phyloP scores from a whole-genome alignment of 805 yeast species.

The Lipomyces sp. region DNA sequence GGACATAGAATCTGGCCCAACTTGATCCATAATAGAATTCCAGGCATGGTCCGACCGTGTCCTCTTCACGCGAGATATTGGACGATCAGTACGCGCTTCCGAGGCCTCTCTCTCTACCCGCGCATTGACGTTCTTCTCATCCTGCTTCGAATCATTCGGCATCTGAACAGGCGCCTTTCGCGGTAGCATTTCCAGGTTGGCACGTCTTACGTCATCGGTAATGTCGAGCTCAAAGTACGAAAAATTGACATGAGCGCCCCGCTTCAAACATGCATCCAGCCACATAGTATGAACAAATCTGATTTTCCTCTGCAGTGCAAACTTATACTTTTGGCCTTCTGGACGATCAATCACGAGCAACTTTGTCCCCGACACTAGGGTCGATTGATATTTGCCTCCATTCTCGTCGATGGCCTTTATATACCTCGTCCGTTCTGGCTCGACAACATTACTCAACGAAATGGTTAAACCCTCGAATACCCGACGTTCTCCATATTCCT shows the following conservation, averaged over 20 bases:
- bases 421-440: conserved; percentile 35
- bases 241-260: conserved; percentile 18
- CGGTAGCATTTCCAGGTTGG: conserved; percentile 9
- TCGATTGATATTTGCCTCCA: conserved; percentile 46
- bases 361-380: conserved; percentile 41
- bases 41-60: conserved; percentile 25
- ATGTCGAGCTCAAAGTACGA: conserved; percentile 44
- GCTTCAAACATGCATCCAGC: conserved; percentile 50
- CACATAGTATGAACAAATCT: conserved; percentile 53
- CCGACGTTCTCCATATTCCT: conserved; percentile 32
- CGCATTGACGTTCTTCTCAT: not conserved
- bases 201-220: conserved; percentile 14
- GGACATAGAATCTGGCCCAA: not conserved
- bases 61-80: conserved; percentile 6
- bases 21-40: conserved; percentile 30
- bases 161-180: not conserved
- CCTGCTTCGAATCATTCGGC: not conserved
- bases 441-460: conserved; percentile 48
- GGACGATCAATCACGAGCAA: conserved; percentile 44
- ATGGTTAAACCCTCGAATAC: conserved; percentile 46
- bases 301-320: conserved; percentile 50
- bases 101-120: not conserved
- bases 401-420: conserved; percentile 41
- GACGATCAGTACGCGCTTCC: not conserved
- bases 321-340: conserved; percentile 46